These are phyloP conservation scores for Aotearoamyces nothofagi DNA, from an alignment of 2,329 filamentous ascomycete genomes.

Conservation along the genomic window DNA sequence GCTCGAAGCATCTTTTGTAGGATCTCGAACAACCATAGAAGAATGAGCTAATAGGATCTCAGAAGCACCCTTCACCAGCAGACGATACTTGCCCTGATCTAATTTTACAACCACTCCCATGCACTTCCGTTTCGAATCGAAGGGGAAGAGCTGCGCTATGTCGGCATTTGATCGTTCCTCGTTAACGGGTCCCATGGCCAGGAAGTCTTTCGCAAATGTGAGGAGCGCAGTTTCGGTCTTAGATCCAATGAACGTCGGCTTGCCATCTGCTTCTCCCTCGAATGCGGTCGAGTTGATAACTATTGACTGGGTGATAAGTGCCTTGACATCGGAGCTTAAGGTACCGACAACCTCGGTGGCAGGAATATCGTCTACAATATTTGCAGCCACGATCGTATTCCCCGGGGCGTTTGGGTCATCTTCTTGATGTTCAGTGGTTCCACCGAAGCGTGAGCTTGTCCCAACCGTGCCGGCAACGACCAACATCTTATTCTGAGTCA, in stretches of 20 bases:
- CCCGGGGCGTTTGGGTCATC: constrained; percentile 27
- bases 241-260: constrained; percentile 46
- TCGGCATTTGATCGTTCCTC: constrained; percentile 44
- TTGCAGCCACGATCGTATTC: constrained; percentile 13
- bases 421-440: constrained; percentile 35
- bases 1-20: constrained; percentile 35
- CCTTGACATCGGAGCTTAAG: constrained; percentile 2
- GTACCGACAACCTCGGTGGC: neutral
- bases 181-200: constrained; percentile 45
- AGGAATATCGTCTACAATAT: no score
- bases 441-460: constrained; percentile 39
- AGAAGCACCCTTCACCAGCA: constrained; percentile 50
- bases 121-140: constrained; percentile 34
- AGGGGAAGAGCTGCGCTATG: constrained; percentile 30
- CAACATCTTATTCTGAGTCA: constrained; percentile 59
- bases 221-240: constrained; percentile 62
- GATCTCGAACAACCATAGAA: constrained; percentile 3
- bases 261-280: constrained; percentile 41
- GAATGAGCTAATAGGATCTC: constrained; percentile 47
- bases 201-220: constrained; percentile 43
- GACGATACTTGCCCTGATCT: constrained; percentile 19
- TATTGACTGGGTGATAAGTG: constrained; percentile 42
- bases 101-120: constrained; percentile 47
- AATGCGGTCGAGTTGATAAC: constrained; percentile 52
- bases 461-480: constrained; percentile 46